phyloP scores from a whole-genome alignment of 805 yeast genomes.

The Yamadazyma takamatsuzukensis region DNA sequence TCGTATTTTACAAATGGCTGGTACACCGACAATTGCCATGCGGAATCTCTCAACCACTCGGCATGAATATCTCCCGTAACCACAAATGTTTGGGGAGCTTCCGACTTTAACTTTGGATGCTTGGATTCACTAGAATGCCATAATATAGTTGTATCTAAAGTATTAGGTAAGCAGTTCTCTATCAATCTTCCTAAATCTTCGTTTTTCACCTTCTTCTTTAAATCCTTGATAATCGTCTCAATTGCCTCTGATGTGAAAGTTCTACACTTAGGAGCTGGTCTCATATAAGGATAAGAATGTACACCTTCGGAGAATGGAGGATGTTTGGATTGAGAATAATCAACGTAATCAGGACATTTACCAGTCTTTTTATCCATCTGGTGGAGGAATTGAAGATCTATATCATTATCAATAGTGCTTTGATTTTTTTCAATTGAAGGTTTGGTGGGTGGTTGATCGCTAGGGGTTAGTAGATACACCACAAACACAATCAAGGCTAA shows the following conservation, averaged over 20 bases:
- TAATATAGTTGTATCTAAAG: slow-evolving; percentile 80
- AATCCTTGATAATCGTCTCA: slow-evolving; percentile 54
- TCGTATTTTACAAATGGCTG: slow-evolving; percentile 58
- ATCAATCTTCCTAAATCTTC: slow-evolving; percentile 69
- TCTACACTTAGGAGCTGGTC: slow-evolving; percentile 71
- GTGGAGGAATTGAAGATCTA: not conserved
- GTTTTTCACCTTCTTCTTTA: slow-evolving; percentile 48
- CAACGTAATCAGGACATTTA: slow-evolving; percentile 60
- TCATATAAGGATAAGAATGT: slow-evolving; percentile 60
- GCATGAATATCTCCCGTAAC: slow-evolving; percentile 94
- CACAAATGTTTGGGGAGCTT: slow-evolving; percentile 58
- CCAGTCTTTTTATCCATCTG: slow-evolving; percentile 12
- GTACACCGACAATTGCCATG: slow-evolving; percentile 77
- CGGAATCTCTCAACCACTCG: slow-evolving; percentile 88
- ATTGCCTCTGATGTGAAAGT: slow-evolving; percentile 64
- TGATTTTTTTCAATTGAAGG: slow-evolving; percentile 1
- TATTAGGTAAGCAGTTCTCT: slow-evolving; percentile 83
- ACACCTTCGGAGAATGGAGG: slow-evolving; percentile 58
- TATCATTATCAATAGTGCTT: slow-evolving; percentile 1
- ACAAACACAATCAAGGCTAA: not conserved
- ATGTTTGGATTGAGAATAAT: slow-evolving; percentile 54
- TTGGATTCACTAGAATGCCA: slow-evolving; percentile 48
- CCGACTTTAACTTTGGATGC: not conserved
- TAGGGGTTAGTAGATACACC: not conserved
- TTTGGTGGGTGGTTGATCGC: not conserved